These are phyloP conservation scores for Aegilops longissima DNA, from an alignment of 176 grass and related monocot species.

Conservation along the genomic window DNA sequence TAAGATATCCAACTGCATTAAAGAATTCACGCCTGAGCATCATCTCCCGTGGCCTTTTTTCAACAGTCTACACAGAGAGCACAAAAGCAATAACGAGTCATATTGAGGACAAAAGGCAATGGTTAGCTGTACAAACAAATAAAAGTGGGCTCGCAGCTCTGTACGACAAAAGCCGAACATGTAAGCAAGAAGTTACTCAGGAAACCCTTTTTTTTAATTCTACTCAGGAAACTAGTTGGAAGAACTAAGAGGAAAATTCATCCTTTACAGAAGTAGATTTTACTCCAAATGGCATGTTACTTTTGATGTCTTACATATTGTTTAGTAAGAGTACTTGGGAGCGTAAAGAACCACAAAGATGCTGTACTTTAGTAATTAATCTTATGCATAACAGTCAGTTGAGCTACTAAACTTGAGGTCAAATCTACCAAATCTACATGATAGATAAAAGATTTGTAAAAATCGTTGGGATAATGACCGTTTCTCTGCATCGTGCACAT, in stretches of 20 bases:
- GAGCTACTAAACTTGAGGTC: neutral
- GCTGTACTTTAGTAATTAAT: neutral
- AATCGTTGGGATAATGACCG: neutral
- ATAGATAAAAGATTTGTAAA: neutral
- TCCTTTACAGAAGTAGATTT: neutral
- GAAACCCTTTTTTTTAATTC: neutral
- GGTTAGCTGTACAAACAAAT: slow-evolving; percentile 24
- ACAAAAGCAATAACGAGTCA: slow-evolving; percentile 14
- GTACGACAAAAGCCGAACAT: neutral
- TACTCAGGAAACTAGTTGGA: neutral
- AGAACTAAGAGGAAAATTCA: slow-evolving; percentile 18
- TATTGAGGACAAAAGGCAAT: slow-evolving; percentile 8
- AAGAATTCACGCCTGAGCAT: slow-evolving; percentile 96
- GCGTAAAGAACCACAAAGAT: slow-evolving; percentile 8
- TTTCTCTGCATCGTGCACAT: neutral
- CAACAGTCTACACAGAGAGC: slow-evolving; percentile 69
- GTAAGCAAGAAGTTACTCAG: slow-evolving; percentile 1
- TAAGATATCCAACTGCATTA: slow-evolving; percentile 93
- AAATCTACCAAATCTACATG: neutral
- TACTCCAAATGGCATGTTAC: neutral
- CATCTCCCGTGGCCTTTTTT: slow-evolving; percentile 99
- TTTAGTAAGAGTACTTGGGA: neutral
- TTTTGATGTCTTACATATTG: slow-evolving; percentile 2
- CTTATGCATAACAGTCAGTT: neutral
- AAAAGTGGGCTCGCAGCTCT: neutral